phyloP scores from a whole-genome alignment of 352 stramenopile species.

The Globisporangium irregulare region DNA sequence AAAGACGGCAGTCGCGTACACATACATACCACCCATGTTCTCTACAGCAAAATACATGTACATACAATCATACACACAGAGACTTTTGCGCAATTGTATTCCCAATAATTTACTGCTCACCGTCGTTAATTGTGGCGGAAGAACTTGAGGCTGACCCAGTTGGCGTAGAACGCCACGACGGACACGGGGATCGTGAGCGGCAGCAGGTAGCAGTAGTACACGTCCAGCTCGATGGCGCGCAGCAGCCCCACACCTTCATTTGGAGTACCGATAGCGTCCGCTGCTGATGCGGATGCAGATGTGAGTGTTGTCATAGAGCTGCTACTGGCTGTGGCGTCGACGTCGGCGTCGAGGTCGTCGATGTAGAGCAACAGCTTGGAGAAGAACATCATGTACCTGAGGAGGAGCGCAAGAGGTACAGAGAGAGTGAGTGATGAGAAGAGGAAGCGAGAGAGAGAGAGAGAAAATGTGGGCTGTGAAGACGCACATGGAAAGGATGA shows the following conservation, averaged over 20 bases:
- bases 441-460: neutral
- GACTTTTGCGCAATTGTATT: neutral
- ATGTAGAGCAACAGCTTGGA: constrained; percentile 49
- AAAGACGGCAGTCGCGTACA: neutral
- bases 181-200: constrained; percentile 75
- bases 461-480: neutral
- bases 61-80: neutral
- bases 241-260: constrained; percentile 25
- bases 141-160: constrained; percentile 87
- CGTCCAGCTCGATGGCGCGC: constrained; percentile 48
- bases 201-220: constrained; percentile 80
- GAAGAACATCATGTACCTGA: constrained; percentile 74
- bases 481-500: constrained; percentile 62
- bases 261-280: neutral
- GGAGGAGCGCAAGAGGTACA: neutral
- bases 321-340: too few relatives aligned
- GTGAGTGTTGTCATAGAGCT: neutral
- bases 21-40: neutral
- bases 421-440: neutral
- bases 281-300: constrained; percentile 2
- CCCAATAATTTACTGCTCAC: neutral
- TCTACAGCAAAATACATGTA: neutral
- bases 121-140: constrained; percentile 72
- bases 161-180: constrained; percentile 75
- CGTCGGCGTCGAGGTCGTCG: constrained; percentile 6